Percentiles rank a stretch among this genome's conserved stretches.
Evolutionary conservation across 352 stramenopile genomes (phyloP).

Genomic region (Phytopythium mirpurense): DNA sequence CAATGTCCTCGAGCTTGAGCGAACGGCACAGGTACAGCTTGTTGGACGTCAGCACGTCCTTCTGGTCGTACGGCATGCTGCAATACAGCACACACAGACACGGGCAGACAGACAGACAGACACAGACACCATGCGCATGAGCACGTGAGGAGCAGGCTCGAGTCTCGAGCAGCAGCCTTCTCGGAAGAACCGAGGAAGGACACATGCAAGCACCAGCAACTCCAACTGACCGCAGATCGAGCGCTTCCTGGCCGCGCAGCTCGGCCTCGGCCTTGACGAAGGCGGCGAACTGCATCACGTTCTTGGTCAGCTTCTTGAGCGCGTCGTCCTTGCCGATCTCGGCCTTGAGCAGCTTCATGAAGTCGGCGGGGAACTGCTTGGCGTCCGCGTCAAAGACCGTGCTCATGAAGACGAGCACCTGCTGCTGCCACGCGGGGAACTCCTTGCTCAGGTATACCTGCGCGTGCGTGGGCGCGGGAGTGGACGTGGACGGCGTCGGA

Average conservation of each 20-base stretch:
- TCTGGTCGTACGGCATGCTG: slow-evolving; percentile 95
- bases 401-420: slow-evolving; percentile 82
- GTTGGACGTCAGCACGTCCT: slow-evolving; percentile 89
- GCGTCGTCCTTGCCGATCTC: slow-evolving; percentile 66
- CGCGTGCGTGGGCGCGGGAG: slow-evolving; percentile 74
- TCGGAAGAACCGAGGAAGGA: too few relatives aligned
- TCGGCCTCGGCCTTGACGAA: slow-evolving; percentile 94
- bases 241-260: slow-evolving; percentile 88
- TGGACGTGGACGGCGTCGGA: slow-evolving; percentile 73
- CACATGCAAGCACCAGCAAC: too few relatives aligned
- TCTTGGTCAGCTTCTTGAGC: slow-evolving; percentile 90
- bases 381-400: slow-evolving; percentile 46
- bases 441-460: slow-evolving; percentile 84
- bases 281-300: slow-evolving; percentile 96
- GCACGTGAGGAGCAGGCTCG: too few relatives aligned
- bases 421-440: slow-evolving; percentile 84
- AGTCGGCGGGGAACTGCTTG: slow-evolving; percentile 74
- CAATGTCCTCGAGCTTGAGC: slow-evolving; percentile 87
- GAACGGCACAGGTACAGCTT: slow-evolving; percentile 87
- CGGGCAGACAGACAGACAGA: too few relatives aligned
- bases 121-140: too few relatives aligned
- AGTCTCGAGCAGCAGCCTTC: too few relatives aligned
- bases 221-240: slow-evolving; percentile 85
- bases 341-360: slow-evolving; percentile 87
- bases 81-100: slow-evolving; percentile 3